phyloP scores from a whole-genome alignment of 345 rosid genomes.

The Euphorbia pulcherrima region DNA sequence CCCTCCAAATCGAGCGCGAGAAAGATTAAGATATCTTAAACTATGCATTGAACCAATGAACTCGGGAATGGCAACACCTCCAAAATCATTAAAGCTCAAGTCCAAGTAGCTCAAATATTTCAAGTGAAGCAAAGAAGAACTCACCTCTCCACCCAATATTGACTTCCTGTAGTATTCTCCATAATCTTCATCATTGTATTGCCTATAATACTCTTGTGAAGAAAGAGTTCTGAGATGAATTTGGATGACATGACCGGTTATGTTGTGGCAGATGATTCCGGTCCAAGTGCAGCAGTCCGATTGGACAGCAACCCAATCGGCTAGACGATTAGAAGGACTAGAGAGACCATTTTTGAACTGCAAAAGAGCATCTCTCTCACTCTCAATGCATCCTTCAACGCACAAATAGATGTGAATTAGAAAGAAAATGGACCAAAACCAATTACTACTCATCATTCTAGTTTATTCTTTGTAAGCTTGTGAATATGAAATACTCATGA shows the following conservation, averaged over 20 bases:
- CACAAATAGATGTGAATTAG: too few species aligned
- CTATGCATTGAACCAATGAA: conserved; percentile 14
- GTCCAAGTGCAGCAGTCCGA: conserved; percentile 26
- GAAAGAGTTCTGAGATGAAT: conserved; percentile 9
- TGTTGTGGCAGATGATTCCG: conserved; percentile 24
- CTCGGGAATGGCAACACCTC: not conserved
- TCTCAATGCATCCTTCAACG: conserved; percentile 1
- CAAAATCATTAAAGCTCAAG: conserved; percentile 17
- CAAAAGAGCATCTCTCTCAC: conserved; percentile 23
- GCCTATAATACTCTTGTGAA: not conserved
- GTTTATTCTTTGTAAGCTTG: too few species aligned
- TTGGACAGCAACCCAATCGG: conserved; percentile 15
- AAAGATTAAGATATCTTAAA: conserved; percentile 23
- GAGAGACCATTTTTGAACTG: conserved; percentile 12
- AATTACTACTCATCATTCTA: too few species aligned
- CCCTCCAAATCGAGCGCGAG: conserved; percentile 18
- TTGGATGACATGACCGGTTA: conserved; percentile 19
- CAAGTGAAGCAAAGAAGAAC: conserved; percentile 20
- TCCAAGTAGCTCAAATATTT: conserved; percentile 25
- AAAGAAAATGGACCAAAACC: too few species aligned
- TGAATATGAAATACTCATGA: too few species aligned
- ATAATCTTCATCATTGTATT: not conserved
- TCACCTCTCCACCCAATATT: conserved; percentile 18
- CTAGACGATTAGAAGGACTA: conserved; percentile 19
- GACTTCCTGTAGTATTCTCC: not conserved